phyloP scores from a whole-genome alignment of 106 monocot species.

The Allium sativum region DNA sequence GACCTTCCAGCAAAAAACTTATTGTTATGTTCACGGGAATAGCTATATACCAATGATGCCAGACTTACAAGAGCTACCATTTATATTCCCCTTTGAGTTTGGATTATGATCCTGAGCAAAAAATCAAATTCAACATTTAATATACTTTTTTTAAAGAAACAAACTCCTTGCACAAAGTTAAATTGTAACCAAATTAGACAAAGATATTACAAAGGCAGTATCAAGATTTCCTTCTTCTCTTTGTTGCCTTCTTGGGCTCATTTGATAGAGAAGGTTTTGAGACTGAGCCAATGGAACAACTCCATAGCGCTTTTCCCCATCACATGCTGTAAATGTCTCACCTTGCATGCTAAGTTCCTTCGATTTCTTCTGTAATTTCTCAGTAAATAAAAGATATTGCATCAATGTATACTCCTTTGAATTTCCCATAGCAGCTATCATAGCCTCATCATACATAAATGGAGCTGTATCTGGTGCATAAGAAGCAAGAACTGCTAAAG shows the following conservation, averaged over 20 bases:
- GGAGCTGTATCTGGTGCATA: conserved; percentile 78
- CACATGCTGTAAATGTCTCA: conserved; percentile 52
- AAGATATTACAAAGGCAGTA: background rate
- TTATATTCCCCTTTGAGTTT: no score
- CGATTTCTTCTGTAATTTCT: conserved; percentile 60
- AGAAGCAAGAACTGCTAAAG: conserved; percentile 78
- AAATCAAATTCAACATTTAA: no score
- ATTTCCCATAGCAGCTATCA: conserved; percentile 42
- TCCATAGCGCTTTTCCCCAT: conserved; percentile 81
- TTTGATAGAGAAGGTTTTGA: conserved; percentile 9
- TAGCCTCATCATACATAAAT: conserved; percentile 98
- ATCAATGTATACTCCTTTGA: conserved; percentile 83
- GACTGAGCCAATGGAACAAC: conserved; percentile 29
- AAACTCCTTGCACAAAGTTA: no score
- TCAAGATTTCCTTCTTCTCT: conserved; percentile 49
- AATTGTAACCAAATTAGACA: no score
- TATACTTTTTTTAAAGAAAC: no score
- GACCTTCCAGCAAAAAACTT: conserved; percentile 50
- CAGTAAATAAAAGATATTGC: conserved; percentile 61
- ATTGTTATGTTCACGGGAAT: conserved; percentile 29
- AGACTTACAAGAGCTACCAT: conserved; percentile 27
- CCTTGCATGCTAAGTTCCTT: conserved; percentile 63
- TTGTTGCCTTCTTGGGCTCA: conserved; percentile 15
- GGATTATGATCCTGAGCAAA: no score
- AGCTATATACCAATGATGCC: conserved; percentile 22